Evolutionary conservation across 208 protist species (phyloP), one percentile per base, ranked within the genome.

Genomic region (Leishmania aethiopica): DNA sequence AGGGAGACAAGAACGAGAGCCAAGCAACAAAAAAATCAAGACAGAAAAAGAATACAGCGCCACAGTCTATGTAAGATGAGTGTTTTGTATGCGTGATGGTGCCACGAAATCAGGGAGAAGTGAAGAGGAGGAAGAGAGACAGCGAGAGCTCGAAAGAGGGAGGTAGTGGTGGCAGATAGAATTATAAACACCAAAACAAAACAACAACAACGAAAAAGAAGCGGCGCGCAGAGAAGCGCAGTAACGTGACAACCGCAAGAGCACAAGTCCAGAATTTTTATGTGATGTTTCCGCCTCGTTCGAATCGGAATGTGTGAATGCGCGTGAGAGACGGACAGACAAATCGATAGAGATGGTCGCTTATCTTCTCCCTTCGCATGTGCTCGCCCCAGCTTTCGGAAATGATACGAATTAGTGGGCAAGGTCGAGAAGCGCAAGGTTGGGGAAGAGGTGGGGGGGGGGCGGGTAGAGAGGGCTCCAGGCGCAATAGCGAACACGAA

Each of bases 41-140:
- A 77, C 73, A 73, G 42, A 11, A 77, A 53, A 82, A n/a, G 47
- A 45, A 71, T 47, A 32, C 45, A 32, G 55, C 25, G 22, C 69
- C 69, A 17, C 19, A 3, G 69, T 74, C 40, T 55, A 51, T 74
- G 45, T 53, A 35, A 53, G 69, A n/a, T 32, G 45, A 22, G 62
- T 62, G 62, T 62, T 13, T 51, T 77, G 28, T 28, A 82, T n/a
- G 40, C 67, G 13, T 69, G 47, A 66, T 57, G 51, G 28, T 75
- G 19, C 37, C 53, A 74, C 32, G 37, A 76, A n/a, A 32, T 53
- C 42, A 45, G 69, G 32, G 32, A 32, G n/a, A 75, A 71, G 45
- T 11, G 8, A 57, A 22, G 60, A 55, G 75, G 35, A 71, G 73
- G 37, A 19, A 35, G 35, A 74, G 28, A 55, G 8, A 55, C 69